Base-by-base conservation (phyloP, 2,329 filamentous ascomycete genomes). In the Sclerotinia spermophila region DNA sequence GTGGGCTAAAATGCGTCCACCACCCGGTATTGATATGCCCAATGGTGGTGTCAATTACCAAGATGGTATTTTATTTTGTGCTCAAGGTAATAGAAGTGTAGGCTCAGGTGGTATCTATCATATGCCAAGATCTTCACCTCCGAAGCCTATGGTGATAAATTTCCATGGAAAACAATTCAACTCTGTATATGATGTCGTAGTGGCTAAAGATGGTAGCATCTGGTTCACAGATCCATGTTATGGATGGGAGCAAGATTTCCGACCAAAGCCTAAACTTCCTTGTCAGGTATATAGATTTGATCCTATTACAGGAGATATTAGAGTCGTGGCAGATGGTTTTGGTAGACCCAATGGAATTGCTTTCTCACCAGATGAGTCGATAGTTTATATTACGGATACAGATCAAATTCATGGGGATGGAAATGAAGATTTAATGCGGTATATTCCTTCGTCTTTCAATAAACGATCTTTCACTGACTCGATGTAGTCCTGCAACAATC, bases 161-260 rank as follows among this genome's bases (percentile, higher is more conserved):
- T 90, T 82, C 76, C 86, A 86, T 65, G 87, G 87, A 27, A 83
- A 86, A 3, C 82, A 30, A 55, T 90, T 89, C 79, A 87, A 84
- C 76, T 89, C 86, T 0, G 79, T 89, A 17, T 89, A 89, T 73
- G 88, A 90, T 72, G 82, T 86, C 0, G 82, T 83, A 1, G 83
- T 89, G 73, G 82, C 86, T 42, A 77, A 78, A 17, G 88, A 84
- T 70, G 82, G 83, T n/a, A 83, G 87, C 38, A 80, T 90, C n/a
- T 90, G 88, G 81, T 90, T 90, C 75, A 90, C 87, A 1, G 88
- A 90, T 71, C 84, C 86, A 0, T 82, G 84, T 11, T 90, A 90
- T 73, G 88, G 86, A 4, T 86, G 82, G 72, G 81, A 86, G 56
- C 87, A 90, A 75, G 82, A 86, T 35, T 89, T 90, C 74, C 82